These are phyloP conservation scores for Plantago elongata DNA, from an alignment of 257 asterid species.

Conservation along the genomic window DNA sequence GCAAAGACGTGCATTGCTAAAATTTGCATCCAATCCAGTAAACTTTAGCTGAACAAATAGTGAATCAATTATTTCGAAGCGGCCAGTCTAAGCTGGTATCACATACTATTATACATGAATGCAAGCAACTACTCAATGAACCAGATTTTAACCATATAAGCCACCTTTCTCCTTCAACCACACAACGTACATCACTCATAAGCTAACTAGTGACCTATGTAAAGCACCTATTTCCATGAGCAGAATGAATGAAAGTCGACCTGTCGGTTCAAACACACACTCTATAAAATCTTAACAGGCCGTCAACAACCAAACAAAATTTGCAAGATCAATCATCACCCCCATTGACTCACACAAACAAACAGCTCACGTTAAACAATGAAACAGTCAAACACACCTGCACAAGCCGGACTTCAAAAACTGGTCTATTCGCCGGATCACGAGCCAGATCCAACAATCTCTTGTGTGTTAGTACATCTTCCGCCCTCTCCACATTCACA, in stretches of 20 bases:
- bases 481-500: slow-evolving; percentile 94
- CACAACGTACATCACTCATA: slow-evolving; percentile 14
- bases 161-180: slow-evolving; percentile 10
- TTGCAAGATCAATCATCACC: slow-evolving; percentile 1
- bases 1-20: not conserved
- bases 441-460: slow-evolving; percentile 72
- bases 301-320: not conserved
- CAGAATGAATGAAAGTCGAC: not conserved
- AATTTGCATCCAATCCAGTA: not conserved
- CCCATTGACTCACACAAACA: not conserved
- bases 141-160: not conserved
- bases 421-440: slow-evolving; percentile 90
- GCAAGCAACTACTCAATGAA: not conserved
- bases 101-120: slow-evolving; percentile 1
- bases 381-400: slow-evolving; percentile 45
- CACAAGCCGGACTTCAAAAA: slow-evolving; percentile 86
- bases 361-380: slow-evolving; percentile 10
- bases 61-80: not conserved
- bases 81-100: not conserved
- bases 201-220: not conserved
- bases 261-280: not conserved
- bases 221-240: slow-evolving; percentile 1
- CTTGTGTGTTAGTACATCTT: slow-evolving; percentile 90
- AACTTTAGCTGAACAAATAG: slow-evolving; percentile 3
- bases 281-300: too few relatives aligned